phyloP scores from a whole-genome alignment of 2,329 filamentous ascomycete genomes.

The Ophiosphaerella narmari region DNA sequence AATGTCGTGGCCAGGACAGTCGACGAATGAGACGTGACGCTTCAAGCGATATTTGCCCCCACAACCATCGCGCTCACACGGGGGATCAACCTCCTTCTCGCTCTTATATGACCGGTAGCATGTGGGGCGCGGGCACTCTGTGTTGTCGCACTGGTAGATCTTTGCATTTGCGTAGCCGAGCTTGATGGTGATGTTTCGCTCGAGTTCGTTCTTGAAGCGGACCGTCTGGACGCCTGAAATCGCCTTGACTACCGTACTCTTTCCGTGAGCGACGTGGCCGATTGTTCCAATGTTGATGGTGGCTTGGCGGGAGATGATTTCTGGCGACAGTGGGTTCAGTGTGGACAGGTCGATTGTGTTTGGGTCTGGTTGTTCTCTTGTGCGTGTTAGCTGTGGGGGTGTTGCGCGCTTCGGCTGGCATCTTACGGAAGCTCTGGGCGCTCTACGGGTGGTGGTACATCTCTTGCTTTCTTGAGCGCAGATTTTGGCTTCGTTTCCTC shows the following conservation, averaged over 20 bases:
- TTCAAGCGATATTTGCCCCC: constrained; percentile 83
- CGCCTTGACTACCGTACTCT: constrained; percentile 98
- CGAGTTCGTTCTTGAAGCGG: constrained; percentile 99
- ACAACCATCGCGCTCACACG: constrained; percentile 93
- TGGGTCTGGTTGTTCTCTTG: constrained; percentile 82
- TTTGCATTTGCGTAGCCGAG: constrained; percentile 99
- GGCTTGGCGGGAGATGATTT: constrained; percentile 96
- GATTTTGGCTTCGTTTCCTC: constrained; percentile 71
- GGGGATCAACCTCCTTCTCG: constrained; percentile 97
- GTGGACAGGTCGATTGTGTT: constrained; percentile 80
- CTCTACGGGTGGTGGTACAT: constrained; percentile 60
- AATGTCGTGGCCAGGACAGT: constrained; percentile 99
- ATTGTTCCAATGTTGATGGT: constrained; percentile 99
- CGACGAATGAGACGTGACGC: constrained; percentile 75
- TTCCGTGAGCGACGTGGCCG: constrained; percentile 97
- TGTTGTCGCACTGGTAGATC: constrained; percentile 97
- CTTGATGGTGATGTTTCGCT: constrained; percentile 99
- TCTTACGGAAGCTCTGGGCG: constrained; percentile 67
- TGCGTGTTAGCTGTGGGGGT: constrained; percentile 21
- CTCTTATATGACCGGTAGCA: constrained; percentile 98
- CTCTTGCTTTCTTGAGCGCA: constrained; percentile 78
- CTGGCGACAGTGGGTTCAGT: constrained; percentile 84
- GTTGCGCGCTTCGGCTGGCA: not conserved
- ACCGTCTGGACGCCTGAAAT: constrained; percentile 99
- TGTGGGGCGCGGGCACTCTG: constrained; percentile 86